These are phyloP conservation scores for Boletus hoseneyae DNA, from an alignment of 1,284 basidiomycete genomes.

Conservation along the genomic window DNA sequence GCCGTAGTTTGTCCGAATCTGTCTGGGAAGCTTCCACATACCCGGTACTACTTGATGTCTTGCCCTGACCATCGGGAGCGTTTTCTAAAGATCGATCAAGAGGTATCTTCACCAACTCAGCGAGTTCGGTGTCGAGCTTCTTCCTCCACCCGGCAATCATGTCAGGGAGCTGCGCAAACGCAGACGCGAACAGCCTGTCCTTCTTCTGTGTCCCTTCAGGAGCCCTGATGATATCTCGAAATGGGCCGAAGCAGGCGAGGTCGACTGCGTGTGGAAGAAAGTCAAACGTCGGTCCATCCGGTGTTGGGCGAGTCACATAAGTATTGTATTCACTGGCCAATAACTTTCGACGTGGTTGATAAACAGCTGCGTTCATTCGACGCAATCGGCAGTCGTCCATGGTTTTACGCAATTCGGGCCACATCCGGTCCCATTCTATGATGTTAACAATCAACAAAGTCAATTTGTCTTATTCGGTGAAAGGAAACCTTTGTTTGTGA, in stretches of 20 bases:
- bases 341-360: constrained; percentile 5
- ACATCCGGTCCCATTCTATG: constrained; percentile 11
- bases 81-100: neutral
- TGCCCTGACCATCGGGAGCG: neutral
- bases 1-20: neutral
- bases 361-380: constrained; percentile 3
- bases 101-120: constrained; percentile 10
- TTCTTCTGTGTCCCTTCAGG: constrained; percentile 1
- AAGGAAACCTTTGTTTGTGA: constrained; percentile 10
- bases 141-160: constrained; percentile 16
- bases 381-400: constrained; percentile 8
- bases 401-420: constrained; percentile 1
- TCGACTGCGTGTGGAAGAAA: constrained; percentile 19
- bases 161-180: constrained; percentile 17
- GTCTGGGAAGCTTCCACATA: neutral
- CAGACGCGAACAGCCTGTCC: constrained; percentile 5
- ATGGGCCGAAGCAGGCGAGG: constrained; percentile 12
- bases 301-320: neutral
- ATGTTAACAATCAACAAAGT: neutral
- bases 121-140: constrained; percentile 12
- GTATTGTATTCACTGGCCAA: constrained; percentile 4
- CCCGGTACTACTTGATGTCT: neutral
- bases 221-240: constrained; percentile 14
- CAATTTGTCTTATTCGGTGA: neutral
- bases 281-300: neutral